Evolutionary conservation across 345 rosid genomes (phyloP).

Genomic region (Heritiera fomes): DNA sequence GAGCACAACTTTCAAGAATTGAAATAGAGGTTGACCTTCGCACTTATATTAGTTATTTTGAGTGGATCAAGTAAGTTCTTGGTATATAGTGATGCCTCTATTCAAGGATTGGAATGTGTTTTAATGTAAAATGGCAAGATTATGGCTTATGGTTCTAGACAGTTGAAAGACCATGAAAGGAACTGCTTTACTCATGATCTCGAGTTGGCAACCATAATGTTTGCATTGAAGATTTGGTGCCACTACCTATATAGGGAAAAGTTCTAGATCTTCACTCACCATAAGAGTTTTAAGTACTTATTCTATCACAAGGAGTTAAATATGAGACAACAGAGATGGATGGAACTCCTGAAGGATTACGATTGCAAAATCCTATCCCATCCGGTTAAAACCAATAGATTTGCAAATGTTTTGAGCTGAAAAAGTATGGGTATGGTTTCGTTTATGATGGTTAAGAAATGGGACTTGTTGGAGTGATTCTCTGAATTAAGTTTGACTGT

Average conservation of each 20-base stretch:
- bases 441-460: too few relatives aligned
- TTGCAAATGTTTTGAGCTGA: too few relatives aligned
- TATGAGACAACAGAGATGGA: not conserved
- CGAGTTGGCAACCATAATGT: not conserved
- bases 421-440: too few relatives aligned
- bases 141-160: not conserved
- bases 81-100: not conserved
- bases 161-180: not conserved
- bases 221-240: not conserved
- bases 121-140: not conserved
- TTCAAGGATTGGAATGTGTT: not conserved
- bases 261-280: not conserved
- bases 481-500: too few relatives aligned
- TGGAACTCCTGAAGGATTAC: not conserved
- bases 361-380: too few relatives aligned
- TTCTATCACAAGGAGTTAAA: not conserved
- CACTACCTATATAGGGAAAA: not conserved
- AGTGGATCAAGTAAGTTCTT: too few relatives aligned
- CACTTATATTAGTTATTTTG: too few relatives aligned
- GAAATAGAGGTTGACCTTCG: too few relatives aligned
- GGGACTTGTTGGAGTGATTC: too few relatives aligned
- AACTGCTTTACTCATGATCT: not conserved
- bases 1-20: too few relatives aligned
- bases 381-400: too few relatives aligned
- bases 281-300: too few relatives aligned